phyloP scores from a whole-genome alignment of 352 stramenopile species.

The Peronospora belbahrii region DNA sequence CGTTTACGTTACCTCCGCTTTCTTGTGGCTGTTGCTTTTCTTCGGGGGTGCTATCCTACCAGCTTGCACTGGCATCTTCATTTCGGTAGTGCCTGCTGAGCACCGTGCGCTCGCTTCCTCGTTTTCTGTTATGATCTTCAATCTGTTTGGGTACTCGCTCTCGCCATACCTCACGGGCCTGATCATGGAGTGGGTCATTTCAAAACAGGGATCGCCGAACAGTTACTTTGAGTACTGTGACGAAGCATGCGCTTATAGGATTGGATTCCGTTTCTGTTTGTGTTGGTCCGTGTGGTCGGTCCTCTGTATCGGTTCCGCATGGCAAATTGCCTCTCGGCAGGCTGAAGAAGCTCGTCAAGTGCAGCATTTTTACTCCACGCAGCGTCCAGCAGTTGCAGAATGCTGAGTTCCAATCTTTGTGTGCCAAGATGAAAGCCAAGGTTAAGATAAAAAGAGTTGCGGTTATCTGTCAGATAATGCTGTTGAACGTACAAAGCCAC shows the following conservation, averaged over 20 bases:
- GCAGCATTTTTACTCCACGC: slow-evolving; percentile 47
- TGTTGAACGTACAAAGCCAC: slow-evolving; percentile 16
- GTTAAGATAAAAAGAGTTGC: slow-evolving; percentile 18
- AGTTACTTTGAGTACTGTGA: slow-evolving; percentile 74
- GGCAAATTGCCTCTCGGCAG: slow-evolving; percentile 40
- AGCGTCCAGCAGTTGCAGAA: slow-evolving; percentile 19
- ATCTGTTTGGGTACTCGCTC: slow-evolving; percentile 71
- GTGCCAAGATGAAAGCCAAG: slow-evolving; percentile 6
- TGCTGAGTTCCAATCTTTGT: slow-evolving; percentile 12
- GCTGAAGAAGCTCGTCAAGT: slow-evolving; percentile 46
- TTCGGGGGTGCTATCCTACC: slow-evolving; percentile 75
- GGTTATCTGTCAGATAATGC: no score
- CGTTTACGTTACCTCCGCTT: slow-evolving; percentile 63
- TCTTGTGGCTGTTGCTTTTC: slow-evolving; percentile 77
- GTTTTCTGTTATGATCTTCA: slow-evolving; percentile 80
- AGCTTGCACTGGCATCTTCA: slow-evolving; percentile 80
- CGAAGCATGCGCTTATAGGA: slow-evolving; percentile 70
- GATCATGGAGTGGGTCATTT: slow-evolving; percentile 76
- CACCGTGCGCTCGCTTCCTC: slow-evolving; percentile 71
- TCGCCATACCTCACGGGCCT: slow-evolving; percentile 70
- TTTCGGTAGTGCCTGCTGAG: slow-evolving; percentile 68
- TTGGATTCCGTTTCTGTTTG: slow-evolving; percentile 75
- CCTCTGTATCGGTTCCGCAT: slow-evolving; percentile 58
- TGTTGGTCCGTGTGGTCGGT: slow-evolving; percentile 80
- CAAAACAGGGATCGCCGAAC: slow-evolving; percentile 41